Conservation (phyloP, 495 filamentous ascomycete species). For the Ascobolus immersus region DNA sequence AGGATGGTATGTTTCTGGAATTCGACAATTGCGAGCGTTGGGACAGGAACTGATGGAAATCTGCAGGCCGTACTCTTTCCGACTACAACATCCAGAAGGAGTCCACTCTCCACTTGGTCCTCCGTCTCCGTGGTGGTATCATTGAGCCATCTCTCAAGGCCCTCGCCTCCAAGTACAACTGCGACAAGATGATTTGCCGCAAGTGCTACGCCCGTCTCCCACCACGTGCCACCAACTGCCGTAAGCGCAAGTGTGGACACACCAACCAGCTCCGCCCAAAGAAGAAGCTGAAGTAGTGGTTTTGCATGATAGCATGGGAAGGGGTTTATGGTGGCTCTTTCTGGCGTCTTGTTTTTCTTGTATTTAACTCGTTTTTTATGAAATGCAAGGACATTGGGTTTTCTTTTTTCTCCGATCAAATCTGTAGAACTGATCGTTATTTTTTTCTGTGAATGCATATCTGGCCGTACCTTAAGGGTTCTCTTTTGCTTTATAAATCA, state of each 20-base stretch:
- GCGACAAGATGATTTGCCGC: slow-evolving; percentile 99
- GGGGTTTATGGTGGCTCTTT: not conserved
- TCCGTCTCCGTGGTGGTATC: slow-evolving; percentile 97
- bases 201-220: slow-evolving; percentile 99
- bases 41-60: not conserved
- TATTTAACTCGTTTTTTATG: not conserved
- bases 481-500: no score
- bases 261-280: slow-evolving; percentile 99
- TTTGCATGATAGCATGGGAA: slow-evolving; percentile 20
- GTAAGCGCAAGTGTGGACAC: slow-evolving; percentile 99
- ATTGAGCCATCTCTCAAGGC: slow-evolving; percentile 98
- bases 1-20: slow-evolving; percentile 34
- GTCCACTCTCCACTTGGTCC: slow-evolving; percentile 95
- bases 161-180: slow-evolving; percentile 96
- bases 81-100: slow-evolving; percentile 99
- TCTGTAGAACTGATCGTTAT: no score
- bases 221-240: slow-evolving; percentile 96
- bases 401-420: not conserved
- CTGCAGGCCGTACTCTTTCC: slow-evolving; percentile 52
- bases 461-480: no score
- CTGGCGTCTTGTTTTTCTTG: not conserved
- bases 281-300: slow-evolving; percentile 98
- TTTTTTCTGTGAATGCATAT: no score
- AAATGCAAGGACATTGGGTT: not conserved
- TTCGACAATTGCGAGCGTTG: not conserved